Conservation (phyloP, 2,329 filamentous ascomycete genomes). For the Fusarium praegraminearum region DNA sequence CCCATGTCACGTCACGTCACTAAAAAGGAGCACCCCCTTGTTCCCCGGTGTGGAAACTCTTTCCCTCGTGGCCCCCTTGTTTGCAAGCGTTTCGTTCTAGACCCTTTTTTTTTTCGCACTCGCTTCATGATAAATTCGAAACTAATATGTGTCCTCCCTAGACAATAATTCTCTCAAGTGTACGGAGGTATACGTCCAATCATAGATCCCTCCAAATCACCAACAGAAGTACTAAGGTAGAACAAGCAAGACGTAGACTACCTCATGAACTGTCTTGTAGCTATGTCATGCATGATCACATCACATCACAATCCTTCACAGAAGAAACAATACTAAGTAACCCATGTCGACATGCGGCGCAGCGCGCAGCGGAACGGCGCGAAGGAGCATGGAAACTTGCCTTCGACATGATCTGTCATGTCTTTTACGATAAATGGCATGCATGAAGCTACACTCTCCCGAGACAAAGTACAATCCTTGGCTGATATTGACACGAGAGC, state of each 20-base stretch:
- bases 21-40: neutral
- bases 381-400: neutral
- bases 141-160: too few species aligned
- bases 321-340: neutral
- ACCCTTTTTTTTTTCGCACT: neutral
- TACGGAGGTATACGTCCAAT: too few species aligned
- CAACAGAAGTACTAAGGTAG: too few species aligned
- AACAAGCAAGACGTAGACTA: neutral
- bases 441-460: conserved; percentile 1
- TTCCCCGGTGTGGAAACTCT: conserved; percentile 29
- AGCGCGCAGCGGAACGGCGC: conserved; percentile 33
- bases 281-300: conserved; percentile 5
- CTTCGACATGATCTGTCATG: neutral
- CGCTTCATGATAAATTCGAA: neutral
- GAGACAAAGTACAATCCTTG: neutral
- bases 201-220: too few species aligned
- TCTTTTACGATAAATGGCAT: neutral
- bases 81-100: conserved; percentile 18
- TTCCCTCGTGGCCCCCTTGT: conserved; percentile 37
- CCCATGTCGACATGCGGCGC: conserved; percentile 25
- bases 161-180: too few species aligned
- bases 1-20: conserved; percentile 7
- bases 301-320: neutral
- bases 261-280: neutral
- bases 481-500: neutral